Evolutionary conservation across 78 protist species (phyloP).

Genomic region (Guillardia theta): DNA sequence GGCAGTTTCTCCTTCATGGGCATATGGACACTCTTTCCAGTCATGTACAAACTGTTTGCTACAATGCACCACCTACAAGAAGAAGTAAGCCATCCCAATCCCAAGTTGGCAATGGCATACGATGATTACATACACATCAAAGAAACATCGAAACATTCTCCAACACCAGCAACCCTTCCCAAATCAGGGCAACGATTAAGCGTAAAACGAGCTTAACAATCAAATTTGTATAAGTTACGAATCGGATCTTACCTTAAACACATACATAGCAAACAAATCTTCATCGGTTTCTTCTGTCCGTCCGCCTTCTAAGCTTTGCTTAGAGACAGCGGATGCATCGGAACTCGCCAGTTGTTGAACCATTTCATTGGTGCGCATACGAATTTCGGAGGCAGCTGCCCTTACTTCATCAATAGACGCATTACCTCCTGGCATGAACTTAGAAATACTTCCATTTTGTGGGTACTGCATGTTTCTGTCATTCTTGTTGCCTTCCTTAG

Average conservation of each 20-base stretch:
- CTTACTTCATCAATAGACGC: no score
- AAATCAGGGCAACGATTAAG: not conserved
- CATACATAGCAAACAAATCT: not conserved
- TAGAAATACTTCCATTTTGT: no score
- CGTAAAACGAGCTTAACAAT: not conserved
- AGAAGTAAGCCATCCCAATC: no score
- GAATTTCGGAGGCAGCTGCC: no score
- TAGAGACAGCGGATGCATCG: no score
- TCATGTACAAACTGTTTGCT: not conserved
- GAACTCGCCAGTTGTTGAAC: no score
- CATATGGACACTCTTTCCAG: not conserved
- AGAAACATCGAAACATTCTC: not conserved
- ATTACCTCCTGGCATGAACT: no score
- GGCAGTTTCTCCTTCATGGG: not conserved
- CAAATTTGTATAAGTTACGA: not conserved
- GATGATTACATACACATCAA: not conserved
- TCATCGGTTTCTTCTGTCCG: not conserved
- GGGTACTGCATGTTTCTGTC: no score
- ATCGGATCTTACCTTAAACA: not conserved
- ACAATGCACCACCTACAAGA: not conserved
- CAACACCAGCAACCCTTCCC: not conserved
- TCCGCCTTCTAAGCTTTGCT: no score
- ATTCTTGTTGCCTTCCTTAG: no score
- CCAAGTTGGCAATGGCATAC: no score
- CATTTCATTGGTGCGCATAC: no score